Conservation (phyloP, 2,329 filamentous ascomycete species). For the Diaporthe sp. region DNA sequence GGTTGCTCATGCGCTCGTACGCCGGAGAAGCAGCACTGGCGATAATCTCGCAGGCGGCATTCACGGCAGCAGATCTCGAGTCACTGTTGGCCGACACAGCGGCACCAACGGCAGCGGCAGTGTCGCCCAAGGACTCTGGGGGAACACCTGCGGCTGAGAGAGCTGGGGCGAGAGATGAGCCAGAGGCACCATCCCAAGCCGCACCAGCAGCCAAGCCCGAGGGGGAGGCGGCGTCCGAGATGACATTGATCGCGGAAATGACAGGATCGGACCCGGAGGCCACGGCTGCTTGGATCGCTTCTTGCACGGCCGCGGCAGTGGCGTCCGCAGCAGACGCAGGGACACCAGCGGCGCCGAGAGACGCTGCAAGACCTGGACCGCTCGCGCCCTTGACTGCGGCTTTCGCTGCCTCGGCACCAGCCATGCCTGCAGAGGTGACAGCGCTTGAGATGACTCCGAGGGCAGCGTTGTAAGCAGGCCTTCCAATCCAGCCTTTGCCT, state of each 20-base stretch:
- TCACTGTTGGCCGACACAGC: background rate
- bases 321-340: background rate
- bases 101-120: background rate
- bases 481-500: background rate
- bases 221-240: background rate
- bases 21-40: background rate
- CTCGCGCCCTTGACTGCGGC: background rate
- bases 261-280: background rate
- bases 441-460: background rate
- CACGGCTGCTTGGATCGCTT: background rate
- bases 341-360: background rate
- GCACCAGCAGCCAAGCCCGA: background rate
- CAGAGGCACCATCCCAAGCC: background rate
- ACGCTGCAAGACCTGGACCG: background rate
- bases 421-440: background rate
- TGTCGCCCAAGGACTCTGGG: background rate
- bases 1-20: background rate
- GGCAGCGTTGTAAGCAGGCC: conserved; percentile 8
- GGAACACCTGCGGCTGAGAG: background rate
- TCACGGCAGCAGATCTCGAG: background rate
- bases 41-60: background rate
- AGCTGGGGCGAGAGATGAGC: background rate
- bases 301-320: background rate
- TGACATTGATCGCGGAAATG: conserved; percentile 3
- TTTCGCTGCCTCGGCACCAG: background rate